Percentiles rank a stretch among this genome's conserved stretches.
Evolutionary conservation across 257 asterid genomes (phyloP).

Genomic region (Fraxinus anomala): DNA sequence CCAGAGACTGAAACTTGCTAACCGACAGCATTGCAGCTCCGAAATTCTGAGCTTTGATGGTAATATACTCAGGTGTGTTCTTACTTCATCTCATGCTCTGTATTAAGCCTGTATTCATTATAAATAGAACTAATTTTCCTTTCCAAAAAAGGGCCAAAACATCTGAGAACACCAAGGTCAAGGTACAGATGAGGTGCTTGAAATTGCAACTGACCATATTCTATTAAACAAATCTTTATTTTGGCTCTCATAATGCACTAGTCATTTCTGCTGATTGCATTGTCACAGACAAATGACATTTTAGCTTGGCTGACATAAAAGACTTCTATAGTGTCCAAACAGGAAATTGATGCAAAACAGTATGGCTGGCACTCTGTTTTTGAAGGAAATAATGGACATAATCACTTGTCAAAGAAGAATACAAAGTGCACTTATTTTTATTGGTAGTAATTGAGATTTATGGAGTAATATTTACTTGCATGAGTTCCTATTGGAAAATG

Average conservation of each 20-base stretch:
- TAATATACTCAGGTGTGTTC: slow-evolving; percentile 72
- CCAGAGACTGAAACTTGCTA: slow-evolving; percentile 86
- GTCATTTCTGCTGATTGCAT: neutral
- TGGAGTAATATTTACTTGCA: neutral
- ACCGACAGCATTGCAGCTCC: slow-evolving; percentile 76
- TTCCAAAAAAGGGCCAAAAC: neutral
- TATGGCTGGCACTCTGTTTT: neutral
- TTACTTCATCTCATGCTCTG: slow-evolving; percentile 12
- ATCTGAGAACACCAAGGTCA: neutral
- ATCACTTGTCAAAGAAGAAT: neutral
- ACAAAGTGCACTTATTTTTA: neutral
- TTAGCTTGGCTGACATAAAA: neutral
- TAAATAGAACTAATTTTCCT: neutral
- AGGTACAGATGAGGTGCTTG: neutral
- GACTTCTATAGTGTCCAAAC: neutral
- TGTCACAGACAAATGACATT: neutral
- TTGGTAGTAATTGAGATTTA: neutral
- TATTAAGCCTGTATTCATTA: slow-evolving; percentile 14
- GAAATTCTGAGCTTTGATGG: slow-evolving; percentile 99
- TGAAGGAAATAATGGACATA: neutral
- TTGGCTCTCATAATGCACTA: neutral
- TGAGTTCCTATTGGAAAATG: neutral
- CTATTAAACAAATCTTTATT: neutral
- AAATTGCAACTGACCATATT: neutral
- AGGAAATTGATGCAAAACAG: neutral